These are phyloP conservation scores for Lyophyllum atratum DNA, from an alignment of 768 basidiomycete species.

Conservation along the genomic window DNA sequence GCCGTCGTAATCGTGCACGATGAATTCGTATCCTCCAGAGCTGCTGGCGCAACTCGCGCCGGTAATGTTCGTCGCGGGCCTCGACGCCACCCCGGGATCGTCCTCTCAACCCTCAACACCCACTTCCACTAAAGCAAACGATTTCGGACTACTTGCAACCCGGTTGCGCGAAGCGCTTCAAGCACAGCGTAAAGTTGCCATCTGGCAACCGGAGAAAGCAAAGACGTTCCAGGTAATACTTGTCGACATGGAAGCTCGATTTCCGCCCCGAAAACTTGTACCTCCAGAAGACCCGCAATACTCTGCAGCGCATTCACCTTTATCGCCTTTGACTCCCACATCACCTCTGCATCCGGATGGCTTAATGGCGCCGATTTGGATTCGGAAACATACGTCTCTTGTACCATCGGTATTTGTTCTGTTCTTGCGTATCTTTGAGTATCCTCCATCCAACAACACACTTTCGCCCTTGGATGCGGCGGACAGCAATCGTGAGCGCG, in stretches of 20 bases:
- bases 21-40: conserved; percentile 95
- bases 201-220: conserved; percentile 74
- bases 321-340: conserved; percentile 88
- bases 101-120: conserved; percentile 23
- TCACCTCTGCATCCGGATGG: conserved; percentile 96
- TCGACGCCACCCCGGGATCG: conserved; percentile 44
- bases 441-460: conserved; percentile 37
- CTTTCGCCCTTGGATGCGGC: conserved; percentile 57
- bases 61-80: conserved; percentile 93
- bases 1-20: conserved; percentile 27
- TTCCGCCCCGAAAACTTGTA: conserved; percentile 84
- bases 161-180: conserved; percentile 73
- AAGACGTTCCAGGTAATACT: conserved; percentile 82
- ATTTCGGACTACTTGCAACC: conserved; percentile 60
- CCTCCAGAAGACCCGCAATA: conserved; percentile 60
- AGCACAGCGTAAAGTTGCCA: conserved; percentile 58
- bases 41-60: conserved; percentile 87
- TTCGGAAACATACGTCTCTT: conserved; percentile 91
- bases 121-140: conserved; percentile 39
- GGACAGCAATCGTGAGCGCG: conserved; percentile 54
- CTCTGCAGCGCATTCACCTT: conserved; percentile 74
- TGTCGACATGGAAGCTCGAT: conserved; percentile 81
- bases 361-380: conserved; percentile 96
- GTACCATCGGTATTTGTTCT: conserved; percentile 93
- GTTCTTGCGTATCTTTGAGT: conserved; percentile 83